Base-by-base conservation (phyloP, 345 rosid species). In the Lepidium africanum region DNA sequence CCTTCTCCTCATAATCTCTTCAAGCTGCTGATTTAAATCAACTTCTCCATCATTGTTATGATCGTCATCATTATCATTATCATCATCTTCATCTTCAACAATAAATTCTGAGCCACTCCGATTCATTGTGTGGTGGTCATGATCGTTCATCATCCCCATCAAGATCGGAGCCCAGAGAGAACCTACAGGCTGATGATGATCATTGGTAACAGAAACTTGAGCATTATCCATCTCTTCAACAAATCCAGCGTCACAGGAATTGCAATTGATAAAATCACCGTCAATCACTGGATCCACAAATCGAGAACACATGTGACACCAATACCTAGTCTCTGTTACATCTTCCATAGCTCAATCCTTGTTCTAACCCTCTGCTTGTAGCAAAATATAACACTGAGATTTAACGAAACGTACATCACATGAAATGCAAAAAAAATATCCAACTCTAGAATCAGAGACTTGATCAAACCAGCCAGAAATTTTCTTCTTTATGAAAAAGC, bases 131-230 rank as follows among this genome's bases (percentile, higher is more conserved):
- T 67, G 73, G 1, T 82, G 86, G 21, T 68, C 82, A 4, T 77
- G 70, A 69, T 77, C 79, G 23, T 81, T 88, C 77, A 86, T 82
- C 92, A 92, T 82, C 19, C 91, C 92, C 12, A 89, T 84, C 79
- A 92, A 81, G 67, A 89, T 73, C 0, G 98, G 92, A 32, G 84
- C 87, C 98, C 92, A 89, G 3, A 85, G 82, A 59, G 88, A 82
- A 5, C 59, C 77, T 1, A 51, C 62, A 51, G 57, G 50, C 3
- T 37, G 64, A 12, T 16, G 56, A 66, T 58, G 62, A 37, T 55
- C 41, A 16, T 13, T 3, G 38, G 87, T 39, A 65, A 71, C 90
- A 10, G 81, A 51, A 33, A 70, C 76, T 16, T 60, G 75, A 68
- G 53, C 3, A 52, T 32, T 13, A 49, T 61, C 70, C 42, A 83